Evolutionary conservation across 108 stramenopile genomes (phyloP).

Genomic region (Nitzschia sp.): DNA sequence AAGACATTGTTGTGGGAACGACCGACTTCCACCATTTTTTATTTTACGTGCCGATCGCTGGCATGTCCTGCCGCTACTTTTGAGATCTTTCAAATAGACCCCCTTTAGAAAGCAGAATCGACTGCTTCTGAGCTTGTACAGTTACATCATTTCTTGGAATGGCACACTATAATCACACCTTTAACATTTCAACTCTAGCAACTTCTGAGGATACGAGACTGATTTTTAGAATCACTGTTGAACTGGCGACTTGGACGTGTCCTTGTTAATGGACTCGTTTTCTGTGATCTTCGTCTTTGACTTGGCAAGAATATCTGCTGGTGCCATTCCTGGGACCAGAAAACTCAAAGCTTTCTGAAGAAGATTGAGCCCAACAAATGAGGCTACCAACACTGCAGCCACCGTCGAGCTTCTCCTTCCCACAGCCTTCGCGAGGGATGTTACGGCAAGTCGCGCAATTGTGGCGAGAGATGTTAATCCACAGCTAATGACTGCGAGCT

Average conservation of each 20-base stretch:
- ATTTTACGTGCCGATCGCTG: too few relatives aligned
- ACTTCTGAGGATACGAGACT: too few relatives aligned
- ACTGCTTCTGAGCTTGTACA: background rate
- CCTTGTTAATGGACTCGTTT: background rate
- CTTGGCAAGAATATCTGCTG: conserved; percentile 58
- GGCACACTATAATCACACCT: background rate
- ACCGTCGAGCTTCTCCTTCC: conserved; percentile 42
- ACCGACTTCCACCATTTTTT: too few relatives aligned
- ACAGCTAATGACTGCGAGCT: conserved; percentile 40
- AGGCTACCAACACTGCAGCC: conserved; percentile 7
- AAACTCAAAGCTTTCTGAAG: conserved; percentile 39
- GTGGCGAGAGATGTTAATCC: conserved; percentile 7
- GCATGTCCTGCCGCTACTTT: too few relatives aligned
- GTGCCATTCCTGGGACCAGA: conserved; percentile 49
- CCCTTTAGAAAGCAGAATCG: background rate
- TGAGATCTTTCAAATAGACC: background rate
- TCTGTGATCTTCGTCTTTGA: conserved; percentile 19
- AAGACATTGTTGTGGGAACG: too few relatives aligned
- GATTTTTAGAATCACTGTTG: too few relatives aligned
- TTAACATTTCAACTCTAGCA: background rate
- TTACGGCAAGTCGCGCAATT: background rate
- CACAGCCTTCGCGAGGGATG: conserved; percentile 33
- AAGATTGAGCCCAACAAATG: conserved; percentile 22
- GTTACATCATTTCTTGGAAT: background rate
- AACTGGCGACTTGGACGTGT: too few relatives aligned